Percentiles rank a stretch among this genome's conserved stretches.
Conservation (phyloP, 352 stramenopile species). For the Phytophthora cryptogea region DNA sequence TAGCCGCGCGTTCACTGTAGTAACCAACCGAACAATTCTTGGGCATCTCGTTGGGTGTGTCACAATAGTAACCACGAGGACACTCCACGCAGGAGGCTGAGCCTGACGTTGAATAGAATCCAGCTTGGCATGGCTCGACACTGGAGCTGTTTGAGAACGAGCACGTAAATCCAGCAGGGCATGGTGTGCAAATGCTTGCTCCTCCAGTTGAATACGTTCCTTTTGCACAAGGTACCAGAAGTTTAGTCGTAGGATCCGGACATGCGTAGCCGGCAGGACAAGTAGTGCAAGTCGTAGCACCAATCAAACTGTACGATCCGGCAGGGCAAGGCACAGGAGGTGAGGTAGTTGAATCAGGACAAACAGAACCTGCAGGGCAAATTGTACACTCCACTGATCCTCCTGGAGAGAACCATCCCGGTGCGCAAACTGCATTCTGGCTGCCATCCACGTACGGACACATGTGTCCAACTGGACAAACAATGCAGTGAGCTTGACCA, state of each 20-base stretch:
- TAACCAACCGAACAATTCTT: constrained; percentile 79
- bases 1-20: constrained; percentile 77
- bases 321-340: constrained; percentile 42
- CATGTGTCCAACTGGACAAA: constrained; percentile 53
- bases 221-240: constrained; percentile 49
- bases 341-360: constrained; percentile 41
- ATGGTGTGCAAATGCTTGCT: constrained; percentile 61
- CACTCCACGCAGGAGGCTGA: constrained; percentile 74
- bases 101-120: constrained; percentile 67
- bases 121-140: constrained; percentile 60
- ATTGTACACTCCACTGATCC: constrained; percentile 55
- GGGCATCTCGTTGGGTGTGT: constrained; percentile 57
- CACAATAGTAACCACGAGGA: constrained; percentile 83
- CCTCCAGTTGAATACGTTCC: constrained; percentile 64
- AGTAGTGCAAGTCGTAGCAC: constrained; percentile 51
- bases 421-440: constrained; percentile 46
- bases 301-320: constrained; percentile 67
- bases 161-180: constrained; percentile 83
- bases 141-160: constrained; percentile 59
- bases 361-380: constrained; percentile 68
- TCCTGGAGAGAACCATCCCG: constrained; percentile 47
- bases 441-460: constrained; percentile 56
- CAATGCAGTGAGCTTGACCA: constrained; percentile 49
- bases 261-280: constrained; percentile 82
- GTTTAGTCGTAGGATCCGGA: constrained; percentile 54